Evolutionary conservation across 2,329 filamentous ascomycete species (phyloP), one percentile per base, ranked within the genome.

Genomic region (Chaetothyriales sp.): DNA sequence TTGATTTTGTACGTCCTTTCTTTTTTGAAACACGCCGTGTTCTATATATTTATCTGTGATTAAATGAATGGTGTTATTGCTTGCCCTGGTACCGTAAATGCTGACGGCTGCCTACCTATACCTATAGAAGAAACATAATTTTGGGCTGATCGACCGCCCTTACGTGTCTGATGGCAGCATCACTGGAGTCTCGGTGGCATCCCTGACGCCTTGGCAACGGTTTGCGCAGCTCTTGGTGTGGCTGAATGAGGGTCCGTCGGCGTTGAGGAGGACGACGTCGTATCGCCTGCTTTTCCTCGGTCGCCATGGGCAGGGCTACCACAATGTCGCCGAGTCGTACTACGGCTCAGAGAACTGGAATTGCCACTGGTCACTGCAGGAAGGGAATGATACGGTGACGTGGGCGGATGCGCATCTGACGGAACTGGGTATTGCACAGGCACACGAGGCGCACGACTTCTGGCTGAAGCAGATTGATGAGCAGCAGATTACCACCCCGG

Each of bases 331-430:
- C 0, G 76, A 82, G 60, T 61, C 64, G 1, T 74, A 70, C 56
- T 82, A 81, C 56, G 79, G 79, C 20, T 78, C 73, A 0, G 67
- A 72, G 18, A 70, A 71, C 2, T 83, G 80, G 80, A 76, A 83
- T 65, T 76, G 73, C 62, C 76, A 81, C 67, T 83, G 76, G 74
- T 74, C 75, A 15, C 71, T 76, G 55, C 72, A 73, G 9, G 73
- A 80, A 45, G 79, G 79, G 56, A 56, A 61, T 47, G 68, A 66
- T 10, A 75, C 72, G 15, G 67, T 71, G 15, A 72, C 63, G 40
- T 83, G 79, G 80, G 67, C 71, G 2, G 80, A 83, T 60, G 77
- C 80, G 0, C 72, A 74, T 49, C 69, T 83, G 7, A 82, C 78
- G 0, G 63, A 67, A 0, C 59, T 64, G 1, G 80, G 80, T 10